phyloP scores from a whole-genome alignment of 305 asterid genomes.

The Solanum aculeatissimum region DNA sequence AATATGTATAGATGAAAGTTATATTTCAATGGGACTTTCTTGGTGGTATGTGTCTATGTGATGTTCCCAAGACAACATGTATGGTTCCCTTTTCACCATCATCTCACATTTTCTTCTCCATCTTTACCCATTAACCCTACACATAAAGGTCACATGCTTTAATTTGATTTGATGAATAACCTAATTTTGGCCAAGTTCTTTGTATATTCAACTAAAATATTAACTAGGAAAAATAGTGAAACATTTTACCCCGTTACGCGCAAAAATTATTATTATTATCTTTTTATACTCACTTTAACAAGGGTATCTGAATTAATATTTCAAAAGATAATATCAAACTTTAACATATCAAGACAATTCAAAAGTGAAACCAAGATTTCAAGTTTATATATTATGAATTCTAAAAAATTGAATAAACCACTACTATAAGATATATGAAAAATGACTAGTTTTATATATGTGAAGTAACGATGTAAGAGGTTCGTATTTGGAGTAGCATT shows the following conservation, averaged over 20 bases:
- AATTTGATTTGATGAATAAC: neutral
- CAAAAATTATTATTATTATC: neutral
- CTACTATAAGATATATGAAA: neutral
- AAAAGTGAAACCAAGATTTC: neutral
- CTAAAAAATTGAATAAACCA: neutral
- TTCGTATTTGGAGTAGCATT: neutral
- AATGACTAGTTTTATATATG: neutral
- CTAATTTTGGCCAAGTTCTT: neutral
- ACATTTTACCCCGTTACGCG: neutral
- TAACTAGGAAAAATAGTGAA: neutral
- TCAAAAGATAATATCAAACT: neutral
- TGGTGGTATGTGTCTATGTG: neutral
- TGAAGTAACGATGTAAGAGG: neutral
- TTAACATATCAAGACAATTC: neutral
- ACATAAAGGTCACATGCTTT: neutral
- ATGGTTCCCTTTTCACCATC: neutral
- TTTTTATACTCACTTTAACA: neutral
- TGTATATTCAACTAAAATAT: neutral
- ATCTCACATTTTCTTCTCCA: neutral
- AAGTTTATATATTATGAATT: neutral
- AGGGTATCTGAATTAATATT: neutral
- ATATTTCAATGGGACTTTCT: constrained; percentile 15
- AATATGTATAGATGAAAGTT: constrained; percentile 2
- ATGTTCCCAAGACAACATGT: constrained; percentile 21
- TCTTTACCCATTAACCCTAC: neutral